These are phyloP conservation scores for Venustampulla echinocandica DNA, from an alignment of 495 filamentous ascomycete genomes.

Conservation along the genomic window DNA sequence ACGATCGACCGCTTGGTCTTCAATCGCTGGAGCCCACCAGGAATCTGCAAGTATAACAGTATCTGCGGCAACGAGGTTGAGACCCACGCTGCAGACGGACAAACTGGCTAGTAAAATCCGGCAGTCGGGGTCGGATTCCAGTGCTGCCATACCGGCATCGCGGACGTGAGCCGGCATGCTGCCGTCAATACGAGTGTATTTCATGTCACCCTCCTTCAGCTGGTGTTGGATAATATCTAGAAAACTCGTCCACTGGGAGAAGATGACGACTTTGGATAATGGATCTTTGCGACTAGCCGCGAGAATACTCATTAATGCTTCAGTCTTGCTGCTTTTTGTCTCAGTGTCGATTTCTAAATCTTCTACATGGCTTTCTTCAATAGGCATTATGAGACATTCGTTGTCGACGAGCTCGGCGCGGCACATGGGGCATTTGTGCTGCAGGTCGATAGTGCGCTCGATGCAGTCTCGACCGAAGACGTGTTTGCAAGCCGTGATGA, in stretches of 20 bases:
- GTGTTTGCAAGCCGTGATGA: constrained; percentile 87
- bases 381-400: constrained; percentile 55
- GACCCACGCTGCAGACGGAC: constrained; percentile 73
- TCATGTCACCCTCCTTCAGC: constrained; percentile 51
- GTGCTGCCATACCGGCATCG: constrained; percentile 57
- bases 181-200: constrained; percentile 73
- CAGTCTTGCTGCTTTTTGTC: constrained; percentile 72
- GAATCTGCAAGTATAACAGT: constrained; percentile 78
- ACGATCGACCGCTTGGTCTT: constrained; percentile 88
- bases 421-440: constrained; percentile 85
- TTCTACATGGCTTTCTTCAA: constrained; percentile 38
- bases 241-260: constrained; percentile 92
- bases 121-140: constrained; percentile 60
- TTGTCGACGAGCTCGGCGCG: constrained; percentile 57
- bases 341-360: constrained; percentile 42
- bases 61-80: constrained; percentile 84
- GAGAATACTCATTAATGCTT: constrained; percentile 71
- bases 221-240: constrained; percentile 69
- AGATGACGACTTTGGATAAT: constrained; percentile 75
- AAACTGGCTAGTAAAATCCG: constrained; percentile 77
- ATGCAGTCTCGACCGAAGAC: constrained; percentile 72
- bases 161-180: constrained; percentile 60
- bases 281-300: constrained; percentile 59
- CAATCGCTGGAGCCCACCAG: constrained; percentile 86
- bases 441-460: constrained; percentile 64